Base-by-base conservation (phyloP, 805 yeast species). In the Starmerella sp. region DNA sequence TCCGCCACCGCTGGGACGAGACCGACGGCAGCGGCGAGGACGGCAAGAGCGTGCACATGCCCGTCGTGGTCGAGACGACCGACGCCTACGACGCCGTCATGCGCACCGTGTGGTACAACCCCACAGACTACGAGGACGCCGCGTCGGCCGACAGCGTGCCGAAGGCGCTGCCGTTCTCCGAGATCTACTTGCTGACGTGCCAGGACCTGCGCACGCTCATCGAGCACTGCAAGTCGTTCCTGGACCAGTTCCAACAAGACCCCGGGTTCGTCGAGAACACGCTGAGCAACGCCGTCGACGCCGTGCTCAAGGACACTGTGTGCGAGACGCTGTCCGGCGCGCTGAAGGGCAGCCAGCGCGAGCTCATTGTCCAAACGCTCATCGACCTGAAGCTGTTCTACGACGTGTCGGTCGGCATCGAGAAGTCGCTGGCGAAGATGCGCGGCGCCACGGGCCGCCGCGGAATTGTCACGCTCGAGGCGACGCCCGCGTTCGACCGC, bases 381-480 rank as follows among this genome's bases (percentile, higher is more conserved):
- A 84, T 93, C 55, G 89, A 93, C 67, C 72, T 91, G 63, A 96
- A 91, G 66, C 87, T 86, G 67, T 91, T 90, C 67, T 76, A 86
- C 43, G 80, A 76, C 62, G 87, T 95, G 54, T 78, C 90, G 9
- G 73, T 74, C 52, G 89, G 84, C 66, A 75, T 91, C 49, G 76
- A 77, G 55, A 62, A 62, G 32, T 60, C 68, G 51, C 67, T 79
- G 63, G 71, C 74, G 22, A 67, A 65, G 15, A 65, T 68, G 37
- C 67, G 74, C 11, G 57, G 56, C 9, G 57, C 65, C 6, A 63
- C 71, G 0, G 71, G 69, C 35, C 58, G 71, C 6, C 48, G 64
- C 31, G 76, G 76, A 57, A 69, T 72, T 56, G 66, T 77, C 62
- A 67, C 73, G 54, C 66, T 80, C n/a, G 68, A 72, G 10, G 80